Conservation (phyloP, 2,329 filamentous ascomycete species). For the Clonostachys chloroleuca region DNA sequence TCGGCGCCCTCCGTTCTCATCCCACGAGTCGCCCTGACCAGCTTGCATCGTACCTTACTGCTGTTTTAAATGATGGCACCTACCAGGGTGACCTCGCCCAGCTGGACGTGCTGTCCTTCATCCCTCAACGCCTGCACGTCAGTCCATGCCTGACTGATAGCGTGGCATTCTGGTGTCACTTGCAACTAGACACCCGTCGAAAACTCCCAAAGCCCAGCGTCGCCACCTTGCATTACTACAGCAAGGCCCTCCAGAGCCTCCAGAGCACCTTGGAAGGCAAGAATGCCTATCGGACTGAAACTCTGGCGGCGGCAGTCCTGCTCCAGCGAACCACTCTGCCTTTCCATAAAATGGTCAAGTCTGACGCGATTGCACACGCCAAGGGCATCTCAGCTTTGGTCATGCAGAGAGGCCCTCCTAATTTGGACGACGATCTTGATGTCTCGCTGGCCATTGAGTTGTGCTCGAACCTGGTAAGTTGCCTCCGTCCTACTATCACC, state of each 20-base stretch:
- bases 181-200: background rate
- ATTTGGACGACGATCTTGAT: background rate
- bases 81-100: background rate
- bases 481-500: too few relatives aligned
- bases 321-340: background rate
- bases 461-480: too few relatives aligned
- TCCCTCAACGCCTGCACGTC: background rate
- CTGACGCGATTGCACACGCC: background rate
- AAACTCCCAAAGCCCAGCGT: background rate
- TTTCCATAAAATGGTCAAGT: background rate
- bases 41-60: too few relatives aligned
- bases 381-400: background rate
- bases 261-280: background rate
- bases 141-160: background rate
- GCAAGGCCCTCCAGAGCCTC: background rate
- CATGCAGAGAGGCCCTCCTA: background rate
- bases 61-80: background rate
- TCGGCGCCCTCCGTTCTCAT: too few relatives aligned
- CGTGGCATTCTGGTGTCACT: background rate
- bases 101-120: background rate
- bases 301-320: background rate
- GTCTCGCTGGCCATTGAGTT: background rate
- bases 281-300: background rate
- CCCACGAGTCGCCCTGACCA: too few relatives aligned
- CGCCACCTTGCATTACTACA: background rate